Conservation (phyloP, 2,329 filamentous ascomycete genomes). For the Pyrenophora seminiperda region DNA sequence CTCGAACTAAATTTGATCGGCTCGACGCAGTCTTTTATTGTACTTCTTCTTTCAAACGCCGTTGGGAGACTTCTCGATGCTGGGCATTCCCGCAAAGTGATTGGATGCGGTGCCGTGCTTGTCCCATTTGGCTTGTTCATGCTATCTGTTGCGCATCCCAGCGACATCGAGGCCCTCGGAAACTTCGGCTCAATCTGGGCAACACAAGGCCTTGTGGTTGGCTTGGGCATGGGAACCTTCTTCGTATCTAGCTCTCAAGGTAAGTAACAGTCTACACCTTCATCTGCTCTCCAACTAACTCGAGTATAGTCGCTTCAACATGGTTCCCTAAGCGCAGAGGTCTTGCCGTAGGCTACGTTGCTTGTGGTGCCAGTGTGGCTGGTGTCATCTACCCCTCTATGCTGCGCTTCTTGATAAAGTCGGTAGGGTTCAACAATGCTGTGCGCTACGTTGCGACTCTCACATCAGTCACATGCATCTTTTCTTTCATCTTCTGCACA, state of each 20-base stretch:
- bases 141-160: conserved; percentile 51
- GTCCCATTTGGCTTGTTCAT: conserved; percentile 53
- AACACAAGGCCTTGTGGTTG: conserved; percentile 55
- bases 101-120: conserved; percentile 50
- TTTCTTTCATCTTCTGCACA: conserved; percentile 50
- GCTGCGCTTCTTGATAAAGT: conserved; percentile 51
- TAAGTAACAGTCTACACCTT: conserved; percentile 30
- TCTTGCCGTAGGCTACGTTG: conserved; percentile 57
- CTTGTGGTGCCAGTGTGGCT: conserved; percentile 56
- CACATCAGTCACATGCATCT: conserved; percentile 48
- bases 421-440: conserved; percentile 54
- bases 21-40: conserved; percentile 54
- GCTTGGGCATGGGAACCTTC: conserved; percentile 59
- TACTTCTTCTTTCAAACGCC: conserved; percentile 53
- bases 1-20: conserved; percentile 55
- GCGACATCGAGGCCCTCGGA: conserved; percentile 41
- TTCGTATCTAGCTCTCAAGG: conserved; percentile 59
- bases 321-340: conserved; percentile 56
- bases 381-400: conserved; percentile 56
- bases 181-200: conserved; percentile 54
- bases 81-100: conserved; percentile 49
- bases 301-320: conserved; percentile 52
- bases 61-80: conserved; percentile 58
- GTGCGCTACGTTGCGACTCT: conserved; percentile 51
- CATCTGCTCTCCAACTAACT: not conserved